Conservation (phyloP, 176 grass and related monocot genomes). For the Cenchrus fungigraminus region DNA sequence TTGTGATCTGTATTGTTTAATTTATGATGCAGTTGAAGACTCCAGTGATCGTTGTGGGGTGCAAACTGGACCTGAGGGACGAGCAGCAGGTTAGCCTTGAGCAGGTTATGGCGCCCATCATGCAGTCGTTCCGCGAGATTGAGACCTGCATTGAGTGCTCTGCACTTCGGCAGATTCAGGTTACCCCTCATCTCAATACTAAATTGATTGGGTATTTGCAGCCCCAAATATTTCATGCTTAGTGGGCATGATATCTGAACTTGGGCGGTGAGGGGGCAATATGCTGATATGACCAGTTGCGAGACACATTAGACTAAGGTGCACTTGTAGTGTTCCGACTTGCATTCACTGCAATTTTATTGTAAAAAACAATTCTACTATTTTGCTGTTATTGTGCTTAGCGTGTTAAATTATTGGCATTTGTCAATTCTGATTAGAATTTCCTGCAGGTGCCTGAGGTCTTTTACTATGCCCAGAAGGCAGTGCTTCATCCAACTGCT, state of each 20-base stretch:
- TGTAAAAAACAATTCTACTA: background rate
- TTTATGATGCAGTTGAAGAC: conserved; percentile 63
- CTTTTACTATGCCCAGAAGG: conserved; percentile 96
- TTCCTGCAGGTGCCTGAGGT: conserved; percentile 78
- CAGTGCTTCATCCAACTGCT: conserved; percentile 92
- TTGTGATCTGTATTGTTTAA: conserved; percentile 30
- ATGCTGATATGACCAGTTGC: background rate
- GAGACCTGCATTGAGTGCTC: conserved; percentile 99
- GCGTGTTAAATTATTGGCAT: background rate
- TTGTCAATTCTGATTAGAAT: background rate
- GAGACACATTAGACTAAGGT: background rate
- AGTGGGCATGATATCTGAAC: background rate
- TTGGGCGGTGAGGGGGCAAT: background rate
- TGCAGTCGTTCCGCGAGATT: conserved; percentile 91
- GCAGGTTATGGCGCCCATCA: conserved; percentile 97
- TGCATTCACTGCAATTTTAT: background rate
- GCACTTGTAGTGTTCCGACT: background rate
- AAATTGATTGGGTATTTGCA: background rate
- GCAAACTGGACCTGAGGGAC: conserved; percentile 89
- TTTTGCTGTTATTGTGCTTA: background rate
- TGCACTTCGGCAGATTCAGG: conserved; percentile 96
- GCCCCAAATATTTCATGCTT: background rate
- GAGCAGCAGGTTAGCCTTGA: conserved; percentile 88
- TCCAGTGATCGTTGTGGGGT: conserved; percentile 84
- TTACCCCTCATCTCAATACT: conserved; percentile 20